Evolutionary conservation across 2,329 filamentous ascomycete genomes (phyloP), one percentile per base, ranked within the genome.

Genomic region (Hysterium pulicare): DNA sequence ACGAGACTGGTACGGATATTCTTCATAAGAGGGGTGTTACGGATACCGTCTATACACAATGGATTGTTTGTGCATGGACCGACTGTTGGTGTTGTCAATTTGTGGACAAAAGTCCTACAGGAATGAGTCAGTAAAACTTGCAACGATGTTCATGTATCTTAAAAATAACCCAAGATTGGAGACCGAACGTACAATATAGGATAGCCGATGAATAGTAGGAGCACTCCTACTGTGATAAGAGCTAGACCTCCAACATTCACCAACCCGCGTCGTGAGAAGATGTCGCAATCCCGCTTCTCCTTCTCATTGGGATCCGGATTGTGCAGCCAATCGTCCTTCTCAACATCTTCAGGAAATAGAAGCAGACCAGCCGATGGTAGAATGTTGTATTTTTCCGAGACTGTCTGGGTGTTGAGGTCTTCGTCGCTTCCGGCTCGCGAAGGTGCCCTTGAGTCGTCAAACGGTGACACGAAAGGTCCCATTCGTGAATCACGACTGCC

Each of bases 371-470:
- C 78, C 2, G 81, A 83, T 1, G 84, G 83, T 59, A 79, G 72
- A 40, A 87, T 86, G 57, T 85, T 86, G 64, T 83, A 87, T 63
- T 87, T 87, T 57, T 86, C 81, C 13, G 81, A 81, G 3, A 87
- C 83, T 1, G 83, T 86, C 67, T 87, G 83, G 0, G 83, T 87
- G 55, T 85, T 87, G 40, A 86, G 39, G 16, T 83, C 77, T 20
- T 84, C 81, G 34, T 85, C 80, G 54, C 80, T 84, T n/a, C 74
- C 79, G 16, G 77, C 71, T 47, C 77, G 69, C 38, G 81, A 84
- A 2, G 77, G 76, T 10, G 76, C 72, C 50, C 75, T 69, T 4
- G 78, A 81, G 48, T 84, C 80, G 45, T 79, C 77, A 50, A 82
- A 83, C 0, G 79, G 80, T 40, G 73, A 74, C 16, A 58, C 66